These are phyloP conservation scores for Pythium myriotylum DNA, from an alignment of 352 stramenopile species.

Conservation along the genomic window DNA sequence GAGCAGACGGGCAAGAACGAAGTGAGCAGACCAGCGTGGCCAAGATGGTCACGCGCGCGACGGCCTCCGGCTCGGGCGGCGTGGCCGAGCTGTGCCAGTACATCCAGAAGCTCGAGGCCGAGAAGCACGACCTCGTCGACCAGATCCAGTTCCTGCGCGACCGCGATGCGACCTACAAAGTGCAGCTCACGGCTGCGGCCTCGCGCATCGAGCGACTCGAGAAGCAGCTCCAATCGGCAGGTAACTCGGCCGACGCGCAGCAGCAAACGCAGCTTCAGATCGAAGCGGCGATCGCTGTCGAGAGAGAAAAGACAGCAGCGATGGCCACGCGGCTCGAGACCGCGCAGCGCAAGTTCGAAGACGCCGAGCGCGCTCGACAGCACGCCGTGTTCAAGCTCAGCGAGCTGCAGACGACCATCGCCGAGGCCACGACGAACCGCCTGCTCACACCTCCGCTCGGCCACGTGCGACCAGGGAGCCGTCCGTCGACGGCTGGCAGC, in stretches of 20 bases:
- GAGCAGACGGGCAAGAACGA: too few relatives aligned
- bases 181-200: constrained; percentile 30
- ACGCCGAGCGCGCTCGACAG: constrained; percentile 57
- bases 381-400: constrained; percentile 69
- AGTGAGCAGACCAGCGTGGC: neutral
- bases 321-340: constrained; percentile 42
- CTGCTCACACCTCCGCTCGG: constrained; percentile 14
- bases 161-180: constrained; percentile 39
- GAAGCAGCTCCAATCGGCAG: constrained; percentile 32
- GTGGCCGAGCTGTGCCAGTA: constrained; percentile 51
- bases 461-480: neutral
- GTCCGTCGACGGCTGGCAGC: neutral
- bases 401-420: constrained; percentile 47
- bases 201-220: constrained; percentile 47
- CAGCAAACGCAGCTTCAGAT: constrained; percentile 12
- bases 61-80: constrained; percentile 1
- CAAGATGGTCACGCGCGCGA: neutral
- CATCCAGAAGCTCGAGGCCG: constrained; percentile 51
- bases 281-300: constrained; percentile 27
- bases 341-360: constrained; percentile 47
- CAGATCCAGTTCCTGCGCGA: constrained; percentile 45
- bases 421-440: constrained; percentile 24
- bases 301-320: constrained; percentile 39
- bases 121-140: constrained; percentile 45
- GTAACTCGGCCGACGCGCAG: constrained; percentile 26